These are phyloP conservation scores for Rhynchosporium graminicola DNA, from an alignment of 2,329 filamentous ascomycete genomes.

Conservation along the genomic window DNA sequence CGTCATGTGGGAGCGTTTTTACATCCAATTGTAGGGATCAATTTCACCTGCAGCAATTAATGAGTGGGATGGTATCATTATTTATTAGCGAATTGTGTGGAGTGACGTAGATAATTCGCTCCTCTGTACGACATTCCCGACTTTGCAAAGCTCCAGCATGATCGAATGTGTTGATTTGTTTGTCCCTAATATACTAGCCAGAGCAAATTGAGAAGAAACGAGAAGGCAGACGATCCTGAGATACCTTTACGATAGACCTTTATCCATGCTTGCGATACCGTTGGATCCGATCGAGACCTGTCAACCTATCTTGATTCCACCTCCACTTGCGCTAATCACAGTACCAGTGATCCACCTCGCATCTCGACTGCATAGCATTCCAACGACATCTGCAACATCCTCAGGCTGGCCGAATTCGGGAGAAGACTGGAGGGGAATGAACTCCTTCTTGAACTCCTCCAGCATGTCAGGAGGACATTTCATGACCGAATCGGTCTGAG, in stretches of 20 bases:
- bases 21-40: too few species aligned
- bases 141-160: slow-evolving; percentile 3
- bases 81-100: too few species aligned
- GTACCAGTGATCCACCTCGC: slow-evolving; percentile 43
- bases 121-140: not conserved
- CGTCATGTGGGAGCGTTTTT: too few species aligned
- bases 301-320: slow-evolving; percentile 41
- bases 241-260: not conserved
- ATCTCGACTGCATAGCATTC: slow-evolving; percentile 41
- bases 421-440: slow-evolving; percentile 41
- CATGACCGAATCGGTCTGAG: slow-evolving; percentile 42
- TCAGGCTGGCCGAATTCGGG: slow-evolving; percentile 42
- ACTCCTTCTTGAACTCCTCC: slow-evolving; percentile 40
- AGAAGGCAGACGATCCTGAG: not conserved
- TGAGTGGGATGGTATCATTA: too few species aligned
- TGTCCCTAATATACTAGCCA: not conserved
- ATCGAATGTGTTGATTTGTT: not conserved
- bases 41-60: too few species aligned
- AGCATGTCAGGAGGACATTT: slow-evolving; percentile 40
- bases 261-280: not conserved
- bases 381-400: slow-evolving; percentile 43
- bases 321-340: slow-evolving; percentile 43
- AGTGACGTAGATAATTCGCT: too few species aligned
- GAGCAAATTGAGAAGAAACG: not conserved
- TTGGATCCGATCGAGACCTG: not conserved